Percentiles rank a stretch among this genome's conserved stretches.
These are phyloP conservation scores for Ascochyta rabiei DNA, from an alignment of 2,329 filamentous ascomycete species.

Conservation along the genomic window DNA sequence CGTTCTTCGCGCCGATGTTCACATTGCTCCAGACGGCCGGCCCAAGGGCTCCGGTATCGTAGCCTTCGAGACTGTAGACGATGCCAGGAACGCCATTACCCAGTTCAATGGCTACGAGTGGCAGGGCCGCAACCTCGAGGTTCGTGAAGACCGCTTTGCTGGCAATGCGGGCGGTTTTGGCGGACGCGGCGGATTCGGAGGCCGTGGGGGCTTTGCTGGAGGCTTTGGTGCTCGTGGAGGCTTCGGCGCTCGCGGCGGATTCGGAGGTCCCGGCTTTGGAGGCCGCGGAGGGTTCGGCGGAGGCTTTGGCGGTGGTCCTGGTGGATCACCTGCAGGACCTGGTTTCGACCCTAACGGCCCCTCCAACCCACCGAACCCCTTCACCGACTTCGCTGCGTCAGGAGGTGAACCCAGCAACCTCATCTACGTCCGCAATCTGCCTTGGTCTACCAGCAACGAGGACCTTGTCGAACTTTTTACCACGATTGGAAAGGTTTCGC, in stretches of 20 bases:
- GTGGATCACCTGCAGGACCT: slow-evolving; percentile 33
- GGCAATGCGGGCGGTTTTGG: slow-evolving; percentile 55
- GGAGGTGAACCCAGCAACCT: slow-evolving; percentile 81
- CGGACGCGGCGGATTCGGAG: slow-evolving; percentile 49
- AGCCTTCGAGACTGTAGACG: slow-evolving; percentile 91
- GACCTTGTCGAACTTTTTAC: slow-evolving; percentile 96
- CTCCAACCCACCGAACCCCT: slow-evolving; percentile 76
- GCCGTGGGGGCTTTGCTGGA: slow-evolving; percentile 48
- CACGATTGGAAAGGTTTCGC: slow-evolving; percentile 96
- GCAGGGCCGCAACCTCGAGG: slow-evolving; percentile 92
- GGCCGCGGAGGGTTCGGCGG: slow-evolving; percentile 53
- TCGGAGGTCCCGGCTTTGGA: slow-evolving; percentile 53
- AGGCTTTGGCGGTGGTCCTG: slow-evolving; percentile 50
- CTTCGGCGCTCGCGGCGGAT: slow-evolving; percentile 51
- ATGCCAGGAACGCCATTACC: slow-evolving; percentile 93
- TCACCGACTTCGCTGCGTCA: slow-evolving; percentile 89
- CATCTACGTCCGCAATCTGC: slow-evolving; percentile 97
- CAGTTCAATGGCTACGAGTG: slow-evolving; percentile 99
- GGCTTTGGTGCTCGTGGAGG: slow-evolving; percentile 55
- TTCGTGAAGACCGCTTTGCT: slow-evolving; percentile 94
- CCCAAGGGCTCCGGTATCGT: slow-evolving; percentile 98
- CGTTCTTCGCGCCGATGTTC: slow-evolving; percentile 94
- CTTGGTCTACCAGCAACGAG: slow-evolving; percentile 99
- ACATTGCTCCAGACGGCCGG: slow-evolving; percentile 86
- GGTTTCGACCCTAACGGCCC: slow-evolving; percentile 57